Evolutionary conservation across 2,329 filamentous ascomycete species (phyloP).

Genomic region (Colletotrichum cereale): DNA sequence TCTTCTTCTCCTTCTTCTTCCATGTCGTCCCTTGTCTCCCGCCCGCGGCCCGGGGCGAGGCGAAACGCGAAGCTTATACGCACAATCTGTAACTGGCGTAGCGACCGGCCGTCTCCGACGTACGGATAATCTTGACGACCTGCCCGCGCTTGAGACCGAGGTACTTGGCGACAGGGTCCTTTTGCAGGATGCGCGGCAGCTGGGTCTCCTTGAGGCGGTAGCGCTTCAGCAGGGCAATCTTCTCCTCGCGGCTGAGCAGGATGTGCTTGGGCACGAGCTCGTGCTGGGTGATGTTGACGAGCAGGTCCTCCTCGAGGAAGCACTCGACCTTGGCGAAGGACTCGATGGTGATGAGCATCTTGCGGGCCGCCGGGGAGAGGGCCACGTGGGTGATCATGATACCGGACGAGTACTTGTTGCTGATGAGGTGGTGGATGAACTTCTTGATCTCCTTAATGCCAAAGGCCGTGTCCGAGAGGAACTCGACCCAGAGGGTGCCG

Average conservation of each 20-base stretch:
- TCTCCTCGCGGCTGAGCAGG: slow-evolving; percentile 90
- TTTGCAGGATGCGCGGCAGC: slow-evolving; percentile 89
- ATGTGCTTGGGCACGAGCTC: slow-evolving; percentile 96
- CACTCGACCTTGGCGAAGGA: slow-evolving; percentile 87
- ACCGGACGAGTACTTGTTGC: slow-evolving; percentile 87
- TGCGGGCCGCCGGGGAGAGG: slow-evolving; percentile 88
- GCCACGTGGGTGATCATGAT: slow-evolving; percentile 88
- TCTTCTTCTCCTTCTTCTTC: not conserved
- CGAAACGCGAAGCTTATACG: slow-evolving; percentile 58
- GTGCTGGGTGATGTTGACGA: slow-evolving; percentile 98
- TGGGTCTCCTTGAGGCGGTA: slow-evolving; percentile 98
- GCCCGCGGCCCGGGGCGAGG: not conserved
- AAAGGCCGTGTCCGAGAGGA: slow-evolving; percentile 82
- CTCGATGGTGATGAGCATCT: slow-evolving; percentile 83
- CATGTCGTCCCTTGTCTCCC: not conserved
- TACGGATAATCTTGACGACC: slow-evolving; percentile 98
- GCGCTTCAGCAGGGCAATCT: slow-evolving; percentile 83
- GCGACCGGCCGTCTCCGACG: slow-evolving; percentile 92
- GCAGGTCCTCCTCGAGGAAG: slow-evolving; percentile 93
- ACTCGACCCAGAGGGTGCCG: slow-evolving; percentile 94
- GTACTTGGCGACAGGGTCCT: slow-evolving; percentile 93
- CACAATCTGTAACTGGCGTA: slow-evolving; percentile 93
- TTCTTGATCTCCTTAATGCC: slow-evolving; percentile 93
- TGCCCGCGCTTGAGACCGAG: slow-evolving; percentile 90
- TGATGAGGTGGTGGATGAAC: slow-evolving; percentile 85